These are phyloP conservation scores for Pseudozyma hubeiensis DNA, from an alignment of 1,284 basidiomycete genomes.

Conservation along the genomic window DNA sequence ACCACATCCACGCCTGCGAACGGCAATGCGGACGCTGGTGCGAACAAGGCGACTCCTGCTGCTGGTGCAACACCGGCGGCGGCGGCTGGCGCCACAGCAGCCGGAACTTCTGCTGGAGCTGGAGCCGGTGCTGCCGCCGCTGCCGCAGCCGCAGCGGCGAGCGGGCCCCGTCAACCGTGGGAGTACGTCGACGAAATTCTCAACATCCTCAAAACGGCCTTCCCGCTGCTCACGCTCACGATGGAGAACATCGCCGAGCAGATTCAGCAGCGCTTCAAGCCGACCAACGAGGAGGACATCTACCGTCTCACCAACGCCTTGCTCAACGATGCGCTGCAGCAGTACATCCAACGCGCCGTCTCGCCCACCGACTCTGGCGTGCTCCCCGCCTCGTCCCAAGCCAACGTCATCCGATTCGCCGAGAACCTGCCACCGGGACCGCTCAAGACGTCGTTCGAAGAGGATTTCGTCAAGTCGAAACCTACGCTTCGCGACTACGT, in stretches of 20 bases:
- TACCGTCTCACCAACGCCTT: slow-evolving; percentile 91
- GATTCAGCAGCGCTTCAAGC: slow-evolving; percentile 90
- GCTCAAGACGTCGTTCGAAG: slow-evolving; percentile 82
- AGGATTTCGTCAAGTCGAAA: slow-evolving; percentile 87
- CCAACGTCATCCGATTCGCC: slow-evolving; percentile 79
- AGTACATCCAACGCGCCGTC: slow-evolving; percentile 66
- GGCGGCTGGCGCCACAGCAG: slow-evolving; percentile 2
- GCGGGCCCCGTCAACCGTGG: slow-evolving; percentile 76
- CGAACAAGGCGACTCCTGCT: slow-evolving; percentile 9
- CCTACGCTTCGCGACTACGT: slow-evolving; percentile 89
- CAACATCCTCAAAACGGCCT: slow-evolving; percentile 93
- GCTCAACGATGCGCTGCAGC: slow-evolving; percentile 75
- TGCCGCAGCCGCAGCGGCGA: slow-evolving; percentile 49
- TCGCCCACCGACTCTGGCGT: slow-evolving; percentile 77
- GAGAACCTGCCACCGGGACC: slow-evolving; percentile 70
- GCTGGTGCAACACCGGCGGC: slow-evolving; percentile 7
- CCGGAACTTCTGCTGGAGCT: slow-evolving; percentile 24
- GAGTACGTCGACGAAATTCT: slow-evolving; percentile 95
- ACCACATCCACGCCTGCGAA: slow-evolving; percentile 10
- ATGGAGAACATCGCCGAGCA: slow-evolving; percentile 99
- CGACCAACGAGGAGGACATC: slow-evolving; percentile 90
- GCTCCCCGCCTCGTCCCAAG: slow-evolving; percentile 74
- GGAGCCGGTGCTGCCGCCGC: slow-evolving; percentile 34
- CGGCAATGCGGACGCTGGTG: slow-evolving; percentile 5
- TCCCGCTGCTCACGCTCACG: slow-evolving; percentile 92